Conservation (phyloP, 352 stramenopile species). For the Globisporangium solare region DNA sequence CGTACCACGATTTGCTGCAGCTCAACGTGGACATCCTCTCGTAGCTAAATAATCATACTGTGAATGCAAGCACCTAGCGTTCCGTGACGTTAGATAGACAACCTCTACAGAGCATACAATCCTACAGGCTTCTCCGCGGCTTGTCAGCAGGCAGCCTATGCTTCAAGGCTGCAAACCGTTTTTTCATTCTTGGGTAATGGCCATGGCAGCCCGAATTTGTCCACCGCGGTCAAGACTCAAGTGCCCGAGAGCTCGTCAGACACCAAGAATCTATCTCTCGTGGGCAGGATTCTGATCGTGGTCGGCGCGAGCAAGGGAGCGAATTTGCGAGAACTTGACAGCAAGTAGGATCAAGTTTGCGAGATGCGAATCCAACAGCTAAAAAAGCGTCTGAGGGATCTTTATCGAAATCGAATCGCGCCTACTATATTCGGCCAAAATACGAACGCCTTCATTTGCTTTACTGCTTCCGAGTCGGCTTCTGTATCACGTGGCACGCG, state of each 20-base stretch:
- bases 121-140: background rate
- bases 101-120: too few species aligned
- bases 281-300: conserved; percentile 63
- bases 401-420: conserved; percentile 21
- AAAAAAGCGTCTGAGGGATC: conserved; percentile 9
- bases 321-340: background rate
- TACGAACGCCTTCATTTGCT: too few species aligned
- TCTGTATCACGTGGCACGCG: too few species aligned
- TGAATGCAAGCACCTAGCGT: background rate
- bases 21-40: conserved; percentile 4
- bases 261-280: conserved; percentile 25
- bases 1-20: conserved; percentile 1
- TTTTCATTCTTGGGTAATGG: background rate
- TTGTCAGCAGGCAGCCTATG: background rate
- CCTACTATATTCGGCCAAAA: too few species aligned
- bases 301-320: conserved; percentile 38
- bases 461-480: too few species aligned
- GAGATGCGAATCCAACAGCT: background rate
- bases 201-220: background rate
- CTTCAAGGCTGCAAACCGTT: background rate
- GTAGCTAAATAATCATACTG: background rate
- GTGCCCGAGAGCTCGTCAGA: conserved; percentile 18
- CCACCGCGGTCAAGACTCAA: background rate
- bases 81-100: too few species aligned
- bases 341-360: conserved; percentile 1